phyloP scores from a whole-genome alignment of 345 rosid genomes.

The Cardamine chenopodiifolia region DNA sequence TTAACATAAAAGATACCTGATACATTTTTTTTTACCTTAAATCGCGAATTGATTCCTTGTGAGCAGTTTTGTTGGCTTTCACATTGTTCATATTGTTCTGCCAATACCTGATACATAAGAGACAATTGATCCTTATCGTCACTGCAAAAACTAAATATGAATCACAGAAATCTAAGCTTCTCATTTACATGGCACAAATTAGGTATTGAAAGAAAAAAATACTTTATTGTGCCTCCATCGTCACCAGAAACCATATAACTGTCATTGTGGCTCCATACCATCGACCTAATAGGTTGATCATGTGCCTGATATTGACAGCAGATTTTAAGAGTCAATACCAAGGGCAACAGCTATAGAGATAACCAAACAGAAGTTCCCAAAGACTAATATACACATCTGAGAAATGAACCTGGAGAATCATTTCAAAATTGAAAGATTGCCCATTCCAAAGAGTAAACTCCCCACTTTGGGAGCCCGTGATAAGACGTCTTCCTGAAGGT shows the following conservation, averaged over 20 bases:
- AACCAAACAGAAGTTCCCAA: neutral
- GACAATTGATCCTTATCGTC: neutral
- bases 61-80: conserved; percentile 92
- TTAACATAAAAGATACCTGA: neutral
- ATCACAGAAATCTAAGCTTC: conserved; percentile 1
- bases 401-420: conserved; percentile 84
- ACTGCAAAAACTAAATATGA: neutral
- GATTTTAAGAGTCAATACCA: conserved; percentile 17
- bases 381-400: conserved; percentile 10
- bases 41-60: conserved; percentile 92
- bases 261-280: conserved; percentile 98
- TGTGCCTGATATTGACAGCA: conserved; percentile 82
- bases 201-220: conserved; percentile 21
- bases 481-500: conserved; percentile 94
- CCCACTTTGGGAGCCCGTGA: conserved; percentile 96
- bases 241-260: conserved; percentile 99
- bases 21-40: conserved; percentile 56
- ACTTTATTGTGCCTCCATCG: conserved; percentile 97
- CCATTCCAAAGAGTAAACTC: conserved; percentile 99
- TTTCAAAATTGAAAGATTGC: conserved; percentile 93
- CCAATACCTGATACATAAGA: conserved; percentile 75
- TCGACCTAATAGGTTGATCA: conserved; percentile 97
- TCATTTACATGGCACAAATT: conserved; percentile 10
- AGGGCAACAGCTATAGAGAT: neutral
- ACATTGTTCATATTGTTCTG: conserved; percentile 98